These are phyloP conservation scores for Aureobasidium melanogenum DNA, from an alignment of 2,329 filamentous ascomycete species.

Conservation along the genomic window DNA sequence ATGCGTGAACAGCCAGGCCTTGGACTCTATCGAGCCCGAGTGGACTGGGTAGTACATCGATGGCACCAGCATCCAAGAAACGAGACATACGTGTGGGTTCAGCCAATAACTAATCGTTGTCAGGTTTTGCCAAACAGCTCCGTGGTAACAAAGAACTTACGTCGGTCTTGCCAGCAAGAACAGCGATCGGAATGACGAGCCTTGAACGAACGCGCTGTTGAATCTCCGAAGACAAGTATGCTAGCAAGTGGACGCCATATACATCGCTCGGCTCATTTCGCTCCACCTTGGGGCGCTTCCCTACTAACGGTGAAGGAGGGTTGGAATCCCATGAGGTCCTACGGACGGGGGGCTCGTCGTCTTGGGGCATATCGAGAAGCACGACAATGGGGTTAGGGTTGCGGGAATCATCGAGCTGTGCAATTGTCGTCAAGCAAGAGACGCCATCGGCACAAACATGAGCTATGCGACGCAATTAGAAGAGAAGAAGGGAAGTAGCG, in stretches of 20 bases:
- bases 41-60: constrained; percentile 77
- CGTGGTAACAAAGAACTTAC: neutral
- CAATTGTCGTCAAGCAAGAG: constrained; percentile 29
- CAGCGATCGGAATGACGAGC: constrained; percentile 32
- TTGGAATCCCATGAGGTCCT: constrained; percentile 32
- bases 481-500: neutral
- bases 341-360: constrained; percentile 32
- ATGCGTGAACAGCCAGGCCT: constrained; percentile 72
- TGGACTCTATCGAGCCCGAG: constrained; percentile 65
- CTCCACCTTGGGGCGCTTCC: constrained; percentile 21
- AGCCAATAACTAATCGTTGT: constrained; percentile 11
- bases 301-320: constrained; percentile 31
- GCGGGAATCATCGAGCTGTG: constrained; percentile 26
- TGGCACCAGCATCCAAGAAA: constrained; percentile 67
- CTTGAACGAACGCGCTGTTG: constrained; percentile 31
- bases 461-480: constrained; percentile 18
- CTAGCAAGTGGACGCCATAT: constrained; percentile 34
- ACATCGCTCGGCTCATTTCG: constrained; percentile 31
- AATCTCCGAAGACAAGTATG: constrained; percentile 33
- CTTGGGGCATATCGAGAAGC: constrained; percentile 35
- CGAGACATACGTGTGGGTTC: constrained; percentile 10
- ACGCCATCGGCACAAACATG: constrained; percentile 32
- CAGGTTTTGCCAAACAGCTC: neutral
- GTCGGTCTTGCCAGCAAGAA: constrained; percentile 24
- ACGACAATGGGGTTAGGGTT: constrained; percentile 30